These are phyloP conservation scores for Entomortierella parvispora DNA, from an alignment of 192 early-diverging fungal species.

Conservation along the genomic window DNA sequence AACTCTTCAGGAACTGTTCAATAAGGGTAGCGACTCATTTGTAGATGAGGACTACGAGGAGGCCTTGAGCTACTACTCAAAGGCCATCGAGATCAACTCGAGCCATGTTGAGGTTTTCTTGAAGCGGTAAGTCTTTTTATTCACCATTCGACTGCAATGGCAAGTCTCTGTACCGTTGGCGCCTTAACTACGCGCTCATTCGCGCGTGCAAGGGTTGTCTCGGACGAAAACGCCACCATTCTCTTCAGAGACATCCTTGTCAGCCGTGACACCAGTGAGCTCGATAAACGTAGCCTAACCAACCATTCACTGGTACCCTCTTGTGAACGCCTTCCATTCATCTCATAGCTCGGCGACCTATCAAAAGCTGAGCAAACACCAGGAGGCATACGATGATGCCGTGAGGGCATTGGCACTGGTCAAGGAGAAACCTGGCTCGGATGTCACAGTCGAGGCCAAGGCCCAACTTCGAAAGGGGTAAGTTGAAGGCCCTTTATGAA, in stretches of 20 bases:
- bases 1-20: conserved; percentile 37
- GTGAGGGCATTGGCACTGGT: conserved; percentile 64
- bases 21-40: conserved; percentile 77
- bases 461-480: conserved; percentile 73
- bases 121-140: conserved; percentile 57
- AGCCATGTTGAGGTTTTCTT: conserved; percentile 71
- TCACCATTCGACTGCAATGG: too few species aligned
- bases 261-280: too few species aligned
- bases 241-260: too few species aligned
- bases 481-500: neutral
- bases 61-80: conserved; percentile 72
- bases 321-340: neutral
- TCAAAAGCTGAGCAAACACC: conserved; percentile 69
- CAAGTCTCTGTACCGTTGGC: too few species aligned
- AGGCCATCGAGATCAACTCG: conserved; percentile 72
- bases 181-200: too few species aligned
- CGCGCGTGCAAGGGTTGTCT: neutral
- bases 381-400: conserved; percentile 75
- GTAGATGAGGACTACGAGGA: conserved; percentile 83
- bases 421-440: conserved; percentile 55
- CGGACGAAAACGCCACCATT: neutral
- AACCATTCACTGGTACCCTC: neutral
- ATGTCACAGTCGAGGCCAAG: conserved; percentile 66
- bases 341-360: conserved; percentile 66
- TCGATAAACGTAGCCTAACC: too few species aligned